These are phyloP conservation scores for Globisporangium paroecandrum DNA, from an alignment of 352 stramenopile genomes.

Conservation along the genomic window DNA sequence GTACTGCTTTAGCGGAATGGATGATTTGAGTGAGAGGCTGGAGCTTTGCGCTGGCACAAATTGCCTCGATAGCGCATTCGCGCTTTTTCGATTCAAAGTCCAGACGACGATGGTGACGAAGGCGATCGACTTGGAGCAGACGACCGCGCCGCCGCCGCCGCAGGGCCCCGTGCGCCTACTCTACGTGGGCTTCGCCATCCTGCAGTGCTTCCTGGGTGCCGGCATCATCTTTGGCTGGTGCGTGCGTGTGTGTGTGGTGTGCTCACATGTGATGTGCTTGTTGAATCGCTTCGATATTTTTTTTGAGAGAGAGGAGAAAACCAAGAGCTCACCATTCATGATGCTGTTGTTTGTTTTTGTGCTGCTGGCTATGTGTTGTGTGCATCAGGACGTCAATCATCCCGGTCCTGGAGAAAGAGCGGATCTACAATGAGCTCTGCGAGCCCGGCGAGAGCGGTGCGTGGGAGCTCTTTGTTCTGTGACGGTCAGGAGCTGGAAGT, in stretches of 20 bases:
- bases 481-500: not conserved
- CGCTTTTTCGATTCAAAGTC: not conserved
- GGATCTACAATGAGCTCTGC: slow-evolving; percentile 59
- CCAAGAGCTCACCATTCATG: not conserved
- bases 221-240: slow-evolving; percentile 67
- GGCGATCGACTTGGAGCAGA: not conserved
- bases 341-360: slow-evolving; percentile 7
- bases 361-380: slow-evolving; percentile 6
- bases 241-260: not conserved
- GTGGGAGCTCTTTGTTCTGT: slow-evolving; percentile 4
- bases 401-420: slow-evolving; percentile 53
- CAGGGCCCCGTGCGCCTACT: slow-evolving; percentile 25
- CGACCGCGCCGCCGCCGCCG: not conserved
- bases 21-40: not conserved
- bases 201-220: slow-evolving; percentile 58
- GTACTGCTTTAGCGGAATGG: not conserved
- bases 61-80: not conserved
- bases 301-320: not conserved
- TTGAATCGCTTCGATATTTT: not conserved
- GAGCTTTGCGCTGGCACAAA: not conserved
- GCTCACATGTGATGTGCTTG: not conserved
- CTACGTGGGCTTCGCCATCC: slow-evolving; percentile 51
- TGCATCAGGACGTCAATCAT: slow-evolving; percentile 47
- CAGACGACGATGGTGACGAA: not conserved
- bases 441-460: slow-evolving; percentile 32